phyloP scores from a whole-genome alignment of 2,329 filamentous ascomycete species.

The Metarhizium guizhouense region DNA sequence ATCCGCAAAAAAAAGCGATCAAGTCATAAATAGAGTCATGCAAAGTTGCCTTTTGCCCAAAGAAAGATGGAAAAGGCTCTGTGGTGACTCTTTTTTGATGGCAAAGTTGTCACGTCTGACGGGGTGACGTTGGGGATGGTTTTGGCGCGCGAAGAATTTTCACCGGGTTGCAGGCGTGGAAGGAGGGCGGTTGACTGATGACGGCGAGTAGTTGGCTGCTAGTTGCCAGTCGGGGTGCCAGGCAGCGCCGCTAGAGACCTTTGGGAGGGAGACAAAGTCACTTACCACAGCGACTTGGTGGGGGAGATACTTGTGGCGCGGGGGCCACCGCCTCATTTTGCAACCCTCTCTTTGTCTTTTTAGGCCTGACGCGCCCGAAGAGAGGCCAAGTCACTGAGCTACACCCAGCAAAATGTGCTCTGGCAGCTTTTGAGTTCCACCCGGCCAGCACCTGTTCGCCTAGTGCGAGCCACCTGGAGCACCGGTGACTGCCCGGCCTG shows the following conservation, averaged over 20 bases:
- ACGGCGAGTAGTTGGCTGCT: constrained; percentile 1
- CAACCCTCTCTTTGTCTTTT: constrained; percentile 11
- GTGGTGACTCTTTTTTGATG: constrained; percentile 47
- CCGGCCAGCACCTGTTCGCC: background rate
- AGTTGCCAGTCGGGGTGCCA: background rate
- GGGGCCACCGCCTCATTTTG: constrained; percentile 23
- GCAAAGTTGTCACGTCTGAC: constrained; percentile 35
- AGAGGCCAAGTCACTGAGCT: too few species aligned
- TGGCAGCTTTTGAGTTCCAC: background rate
- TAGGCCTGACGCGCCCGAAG: constrained; percentile 6
- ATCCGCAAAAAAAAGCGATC: constrained; percentile 55
- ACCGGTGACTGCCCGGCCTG: too few species aligned
- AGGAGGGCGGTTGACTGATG: constrained; percentile 11
- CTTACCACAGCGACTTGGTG: constrained; percentile 8
- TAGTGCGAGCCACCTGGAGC: background rate
- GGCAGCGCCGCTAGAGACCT: too few species aligned
- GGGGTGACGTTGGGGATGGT: constrained; percentile 47
- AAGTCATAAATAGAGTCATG: constrained; percentile 51
- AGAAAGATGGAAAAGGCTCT: constrained; percentile 42
- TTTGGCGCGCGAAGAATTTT: constrained; percentile 48
- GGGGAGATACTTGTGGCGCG: constrained; percentile 20
- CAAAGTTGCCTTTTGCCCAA: constrained; percentile 39
- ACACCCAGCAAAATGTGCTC: background rate
- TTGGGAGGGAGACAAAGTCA: constrained; percentile 5
- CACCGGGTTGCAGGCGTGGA: constrained; percentile 27